Evolutionary conservation across 2,329 filamentous ascomycete genomes (phyloP), one percentile per base, ranked within the genome.

Genomic region (Penicillium hordei): DNA sequence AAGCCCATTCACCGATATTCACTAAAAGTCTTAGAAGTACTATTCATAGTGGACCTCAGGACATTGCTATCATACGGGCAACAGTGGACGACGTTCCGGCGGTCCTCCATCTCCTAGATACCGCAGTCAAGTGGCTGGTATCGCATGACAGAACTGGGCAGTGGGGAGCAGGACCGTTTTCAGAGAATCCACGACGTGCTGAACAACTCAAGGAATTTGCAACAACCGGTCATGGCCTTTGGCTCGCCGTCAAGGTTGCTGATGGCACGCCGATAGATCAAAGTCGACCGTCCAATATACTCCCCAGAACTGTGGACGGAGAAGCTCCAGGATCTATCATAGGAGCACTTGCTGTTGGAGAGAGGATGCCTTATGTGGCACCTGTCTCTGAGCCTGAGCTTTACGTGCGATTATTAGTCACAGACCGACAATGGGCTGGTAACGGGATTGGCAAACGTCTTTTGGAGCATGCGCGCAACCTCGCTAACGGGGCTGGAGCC

Each of bases 141-240:
- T 60, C 60, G 27, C 50, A 8, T 15, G 42, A 36, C 19, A 56
- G 55, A 56, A 40, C n/a, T 25, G 58, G 58, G 33, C 60, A 62
- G 25, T 62, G 60, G 60, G 60, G 60, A 55, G 4, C 45, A 46
- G 31, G 31, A 21, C 46, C 60, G 8, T 60, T 62, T 44, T 62
- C 60, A 2, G 40, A 60, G 46, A 53, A 62, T 44, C 60, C 50
- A 43, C 39, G 19, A 55, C 60, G 60, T 27, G 23, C 46, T 10
- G 60, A 62, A n/a, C 58, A 49, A 52, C 54, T 62, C 46, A 45
- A 15, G 38, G 58, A 60, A 53, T 62, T 60, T 48, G 54, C 54
- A 58, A 60, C 58, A 25, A 55, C 50, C 12, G 60, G 60, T 5
- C 42, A 13, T 49, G 60, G 60, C 39, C 58, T 62, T 36, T 62